A percentile compares a stretch with the other conserved stretches of the same genome.
Evolutionary conservation across 768 basidiomycete species (phyloP).

Genomic region (Suillus alpinus): DNA sequence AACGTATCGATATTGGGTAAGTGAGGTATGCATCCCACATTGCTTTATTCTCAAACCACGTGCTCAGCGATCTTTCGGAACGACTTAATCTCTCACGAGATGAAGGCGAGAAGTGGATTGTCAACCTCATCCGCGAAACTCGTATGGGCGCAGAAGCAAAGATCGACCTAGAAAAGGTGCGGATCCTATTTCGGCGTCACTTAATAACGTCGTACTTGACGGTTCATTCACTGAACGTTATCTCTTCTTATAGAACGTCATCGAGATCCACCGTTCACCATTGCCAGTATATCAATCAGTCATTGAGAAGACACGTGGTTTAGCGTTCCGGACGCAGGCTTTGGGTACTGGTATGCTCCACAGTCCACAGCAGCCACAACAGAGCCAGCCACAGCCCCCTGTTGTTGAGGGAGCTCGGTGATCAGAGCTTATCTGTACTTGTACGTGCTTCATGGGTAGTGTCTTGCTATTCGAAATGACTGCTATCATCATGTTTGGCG

Average conservation of each 20-base stretch:
- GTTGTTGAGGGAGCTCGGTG: constrained; percentile 26
- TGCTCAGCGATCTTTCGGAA: constrained; percentile 79
- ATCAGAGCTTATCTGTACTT: constrained; percentile 6
- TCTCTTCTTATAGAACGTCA: constrained; percentile 71
- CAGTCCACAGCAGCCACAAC: constrained; percentile 27
- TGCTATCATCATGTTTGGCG: neutral
- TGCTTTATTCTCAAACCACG: neutral
- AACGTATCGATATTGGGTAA: constrained; percentile 83
- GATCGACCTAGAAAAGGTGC: constrained; percentile 93
- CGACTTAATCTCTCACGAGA: constrained; percentile 90
- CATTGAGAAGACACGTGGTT: constrained; percentile 92
- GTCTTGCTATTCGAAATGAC: neutral
- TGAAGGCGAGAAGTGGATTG: constrained; percentile 99
- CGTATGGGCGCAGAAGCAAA: constrained; percentile 96
- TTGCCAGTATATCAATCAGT: constrained; percentile 90
- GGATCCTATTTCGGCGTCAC: constrained; percentile 11
- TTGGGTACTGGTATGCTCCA: constrained; percentile 73
- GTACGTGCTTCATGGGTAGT: neutral
- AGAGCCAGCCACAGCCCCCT: constrained; percentile 27
- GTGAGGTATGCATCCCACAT: constrained; percentile 17
- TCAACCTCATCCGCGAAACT: constrained; percentile 97
- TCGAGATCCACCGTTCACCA: constrained; percentile 89
- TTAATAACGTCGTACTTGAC: neutral
- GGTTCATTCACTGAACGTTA: constrained; percentile 6
- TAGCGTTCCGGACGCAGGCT: constrained; percentile 88